Evolutionary conservation across 2,329 filamentous ascomycete species (phyloP).

Genomic region (Aquanectria penicillioides): DNA sequence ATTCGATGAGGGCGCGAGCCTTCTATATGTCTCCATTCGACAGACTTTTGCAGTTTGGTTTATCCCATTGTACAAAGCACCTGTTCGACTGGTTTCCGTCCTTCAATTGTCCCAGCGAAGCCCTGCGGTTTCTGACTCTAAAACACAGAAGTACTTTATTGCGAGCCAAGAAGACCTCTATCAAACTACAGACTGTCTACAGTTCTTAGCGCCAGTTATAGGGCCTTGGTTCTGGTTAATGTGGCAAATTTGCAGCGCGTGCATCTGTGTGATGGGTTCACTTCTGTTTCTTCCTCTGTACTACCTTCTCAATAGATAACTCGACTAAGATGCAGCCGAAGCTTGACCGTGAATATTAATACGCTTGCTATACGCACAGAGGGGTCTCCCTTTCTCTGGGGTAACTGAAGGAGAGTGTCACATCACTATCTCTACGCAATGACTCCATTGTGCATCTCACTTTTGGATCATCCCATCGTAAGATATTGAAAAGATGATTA

Average conservation of each 20-base stretch:
- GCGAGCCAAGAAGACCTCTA: constrained; percentile 85
- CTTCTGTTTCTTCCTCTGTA: constrained; percentile 55
- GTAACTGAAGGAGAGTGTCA: no score
- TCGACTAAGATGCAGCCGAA: no score
- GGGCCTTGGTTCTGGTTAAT: constrained; percentile 62
- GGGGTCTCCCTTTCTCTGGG: no score
- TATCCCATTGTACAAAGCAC: constrained; percentile 78
- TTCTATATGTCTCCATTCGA: constrained; percentile 76
- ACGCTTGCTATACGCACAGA: no score
- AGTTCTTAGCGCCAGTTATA: constrained; percentile 75
- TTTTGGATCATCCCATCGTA: no score
- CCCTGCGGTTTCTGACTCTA: constrained; percentile 37
- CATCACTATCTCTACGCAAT: no score
- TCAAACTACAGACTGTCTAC: constrained; percentile 78
- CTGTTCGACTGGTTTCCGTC: constrained; percentile 75
- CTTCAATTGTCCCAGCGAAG: constrained; percentile 66
- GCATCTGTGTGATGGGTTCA: constrained; percentile 69
- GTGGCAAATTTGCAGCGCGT: constrained; percentile 73
- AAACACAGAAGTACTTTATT: constrained; percentile 70
- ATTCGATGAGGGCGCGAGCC: constrained; percentile 71
- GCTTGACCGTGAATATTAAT: no score
- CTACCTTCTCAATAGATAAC: no score
- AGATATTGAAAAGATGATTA: no score
- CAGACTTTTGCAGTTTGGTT: constrained; percentile 84
- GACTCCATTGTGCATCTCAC: no score